Conservation (phyloP, 208 protist genomes). For the Leishmania braziliensis region DNA sequence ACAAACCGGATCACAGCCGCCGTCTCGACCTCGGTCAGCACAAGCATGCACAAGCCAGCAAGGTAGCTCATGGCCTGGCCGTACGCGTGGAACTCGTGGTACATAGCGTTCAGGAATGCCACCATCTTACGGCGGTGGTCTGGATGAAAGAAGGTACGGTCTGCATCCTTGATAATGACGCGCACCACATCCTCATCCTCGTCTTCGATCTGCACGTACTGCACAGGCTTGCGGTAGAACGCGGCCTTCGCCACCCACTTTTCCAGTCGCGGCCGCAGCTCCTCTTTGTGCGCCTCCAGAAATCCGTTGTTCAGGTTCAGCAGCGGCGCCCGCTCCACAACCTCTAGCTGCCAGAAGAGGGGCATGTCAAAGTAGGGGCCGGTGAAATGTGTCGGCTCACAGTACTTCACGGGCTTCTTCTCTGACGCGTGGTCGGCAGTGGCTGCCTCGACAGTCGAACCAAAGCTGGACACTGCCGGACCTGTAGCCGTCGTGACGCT, state of each 20-base stretch:
- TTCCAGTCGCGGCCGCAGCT: slow-evolving; percentile 60
- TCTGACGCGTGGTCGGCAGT: slow-evolving; percentile 5
- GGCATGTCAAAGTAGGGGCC: slow-evolving; percentile 84
- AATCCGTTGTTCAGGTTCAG: slow-evolving; percentile 88
- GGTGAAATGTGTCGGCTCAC: slow-evolving; percentile 74
- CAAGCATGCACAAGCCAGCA: slow-evolving; percentile 84
- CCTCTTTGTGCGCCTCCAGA: slow-evolving; percentile 60
- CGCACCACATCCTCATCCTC: slow-evolving; percentile 86
- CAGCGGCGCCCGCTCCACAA: slow-evolving; percentile 66
- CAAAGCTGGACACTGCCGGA: slow-evolving; percentile 29
- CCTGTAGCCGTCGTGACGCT: not conserved
- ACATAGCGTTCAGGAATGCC: slow-evolving; percentile 79
- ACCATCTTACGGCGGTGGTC: slow-evolving; percentile 81
- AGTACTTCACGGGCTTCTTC: slow-evolving; percentile 46
- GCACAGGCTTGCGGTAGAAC: slow-evolving; percentile 70
- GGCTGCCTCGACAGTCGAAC: slow-evolving; percentile 9
- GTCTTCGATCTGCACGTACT: slow-evolving; percentile 82
- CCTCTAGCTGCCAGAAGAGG: slow-evolving; percentile 80
- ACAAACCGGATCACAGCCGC: slow-evolving; percentile 81
- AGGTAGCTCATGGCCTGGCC: slow-evolving; percentile 92
- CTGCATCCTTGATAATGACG: slow-evolving; percentile 92
- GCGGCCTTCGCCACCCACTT: slow-evolving; percentile 62
- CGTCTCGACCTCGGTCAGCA: slow-evolving; percentile 82
- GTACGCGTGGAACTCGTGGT: slow-evolving; percentile 84
- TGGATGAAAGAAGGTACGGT: slow-evolving; percentile 82